Conservation (phyloP, 352 stramenopile species). For the Phytophthora multivora region DNA sequence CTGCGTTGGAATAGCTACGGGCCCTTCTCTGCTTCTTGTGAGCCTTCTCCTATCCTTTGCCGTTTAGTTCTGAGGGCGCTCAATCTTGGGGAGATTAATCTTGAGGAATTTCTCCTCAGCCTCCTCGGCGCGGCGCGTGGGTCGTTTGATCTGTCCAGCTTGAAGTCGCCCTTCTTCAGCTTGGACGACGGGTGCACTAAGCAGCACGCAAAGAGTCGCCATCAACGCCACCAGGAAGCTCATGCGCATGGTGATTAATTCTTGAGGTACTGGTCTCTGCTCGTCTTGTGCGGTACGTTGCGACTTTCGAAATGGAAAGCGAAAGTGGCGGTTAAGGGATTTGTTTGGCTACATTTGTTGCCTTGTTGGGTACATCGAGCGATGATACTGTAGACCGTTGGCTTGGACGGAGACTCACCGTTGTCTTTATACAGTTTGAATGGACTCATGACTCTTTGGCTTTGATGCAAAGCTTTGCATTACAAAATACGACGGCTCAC, state of each 20-base stretch:
- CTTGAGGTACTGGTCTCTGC: not conserved
- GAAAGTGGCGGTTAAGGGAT: too few species aligned
- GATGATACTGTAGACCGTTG: too few species aligned
- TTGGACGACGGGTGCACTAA: not conserved
- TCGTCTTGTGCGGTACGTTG: constrained; percentile 15
- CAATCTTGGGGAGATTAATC: constrained; percentile 18
- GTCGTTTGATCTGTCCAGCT: constrained; percentile 16
- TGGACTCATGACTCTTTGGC: too few species aligned
- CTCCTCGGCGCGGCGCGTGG: constrained; percentile 15
- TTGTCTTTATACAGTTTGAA: not conserved
- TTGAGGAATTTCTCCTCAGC: constrained; percentile 21
- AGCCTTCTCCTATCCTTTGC: not conserved
- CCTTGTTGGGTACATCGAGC: constrained; percentile 14
- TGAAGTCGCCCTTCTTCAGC: constrained; percentile 18
- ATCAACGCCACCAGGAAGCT: constrained; percentile 15
- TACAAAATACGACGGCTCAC: too few species aligned
- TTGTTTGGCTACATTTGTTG: constrained; percentile 13
- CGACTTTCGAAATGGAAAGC: constrained; percentile 22
- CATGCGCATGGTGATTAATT: constrained; percentile 15
- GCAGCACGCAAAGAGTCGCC: constrained; percentile 5
- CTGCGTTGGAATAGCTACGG: not conserved
- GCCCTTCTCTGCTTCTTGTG: not conserved
- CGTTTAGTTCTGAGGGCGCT: constrained; percentile 2
- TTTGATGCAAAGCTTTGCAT: too few species aligned
- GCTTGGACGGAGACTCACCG: not conserved